Evolutionary conservation across 1,139 yeast species (phyloP).

Genomic region (Candida sanyaensis): DNA sequence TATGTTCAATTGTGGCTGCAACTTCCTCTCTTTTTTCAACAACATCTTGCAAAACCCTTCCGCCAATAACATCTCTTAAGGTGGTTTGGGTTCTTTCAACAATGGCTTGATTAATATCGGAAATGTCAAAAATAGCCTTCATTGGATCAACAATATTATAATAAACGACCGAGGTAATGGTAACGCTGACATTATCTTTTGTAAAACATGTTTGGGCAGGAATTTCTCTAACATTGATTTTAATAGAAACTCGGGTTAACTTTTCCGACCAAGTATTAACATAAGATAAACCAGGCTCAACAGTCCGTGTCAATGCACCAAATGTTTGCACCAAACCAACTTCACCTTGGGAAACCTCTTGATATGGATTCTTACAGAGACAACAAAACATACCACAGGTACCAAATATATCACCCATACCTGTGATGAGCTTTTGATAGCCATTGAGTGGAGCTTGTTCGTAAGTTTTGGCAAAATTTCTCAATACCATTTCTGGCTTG

Average conservation of each 20-base stretch:
- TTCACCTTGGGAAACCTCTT: constrained; percentile 64
- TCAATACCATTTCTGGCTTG: constrained; percentile 33
- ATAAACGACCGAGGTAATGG: constrained; percentile 66
- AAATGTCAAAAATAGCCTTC: constrained; percentile 62
- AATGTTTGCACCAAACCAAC: constrained; percentile 71
- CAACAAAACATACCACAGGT: constrained; percentile 62
- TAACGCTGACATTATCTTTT: constrained; percentile 65
- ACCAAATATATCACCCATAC: constrained; percentile 53
- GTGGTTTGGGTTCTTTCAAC: constrained; percentile 76
- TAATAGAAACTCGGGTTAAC: constrained; percentile 53
- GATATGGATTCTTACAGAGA: constrained; percentile 62
- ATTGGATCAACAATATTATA: constrained; percentile 71
- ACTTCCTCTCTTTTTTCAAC: constrained; percentile 76
- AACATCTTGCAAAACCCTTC: constrained; percentile 68
- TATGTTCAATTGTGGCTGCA: constrained; percentile 63
- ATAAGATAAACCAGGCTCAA: constrained; percentile 69
- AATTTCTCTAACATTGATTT: constrained; percentile 63
- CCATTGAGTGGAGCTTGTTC: constrained; percentile 36
- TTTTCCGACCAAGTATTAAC: constrained; percentile 68
- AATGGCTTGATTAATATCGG: constrained; percentile 59
- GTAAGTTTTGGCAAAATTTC: constrained; percentile 39
- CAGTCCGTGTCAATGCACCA: constrained; percentile 67
- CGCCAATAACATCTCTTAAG: constrained; percentile 71
- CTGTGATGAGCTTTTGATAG: constrained; percentile 43
- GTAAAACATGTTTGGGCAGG: constrained; percentile 73